Percentiles rank a stretch among this genome's conserved stretches.
Conservation (phyloP, 2,329 filamentous ascomycete genomes). For the Claviceps sp. region DNA sequence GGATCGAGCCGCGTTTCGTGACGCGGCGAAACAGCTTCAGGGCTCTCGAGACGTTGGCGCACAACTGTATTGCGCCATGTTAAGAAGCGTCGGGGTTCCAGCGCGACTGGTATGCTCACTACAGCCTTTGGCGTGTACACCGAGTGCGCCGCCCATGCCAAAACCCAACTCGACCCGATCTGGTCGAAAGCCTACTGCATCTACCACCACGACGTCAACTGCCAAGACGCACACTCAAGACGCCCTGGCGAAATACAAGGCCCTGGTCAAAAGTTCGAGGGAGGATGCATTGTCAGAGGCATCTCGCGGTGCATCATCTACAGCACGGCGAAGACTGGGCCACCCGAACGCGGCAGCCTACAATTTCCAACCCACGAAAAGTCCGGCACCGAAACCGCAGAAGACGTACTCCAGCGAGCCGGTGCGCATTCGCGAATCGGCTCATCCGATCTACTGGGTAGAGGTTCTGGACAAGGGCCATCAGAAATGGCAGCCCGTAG, state of each 20-base stretch:
- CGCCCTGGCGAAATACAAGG: conserved; percentile 15
- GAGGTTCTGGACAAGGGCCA: conserved; percentile 77
- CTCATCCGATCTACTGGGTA: conserved; percentile 84
- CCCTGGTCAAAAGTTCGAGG: conserved; percentile 26
- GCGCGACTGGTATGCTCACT: conserved; percentile 80
- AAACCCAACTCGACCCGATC: conserved; percentile 22
- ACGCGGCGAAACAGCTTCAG: conserved; percentile 52
- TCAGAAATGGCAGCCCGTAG: conserved; percentile 84
- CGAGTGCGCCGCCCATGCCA: conserved; percentile 34
- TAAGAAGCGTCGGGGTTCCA: conserved; percentile 71
- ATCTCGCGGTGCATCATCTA: conserved; percentile 15
- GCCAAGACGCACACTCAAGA: conserved; percentile 19
- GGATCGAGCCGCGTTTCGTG: conserved; percentile 60
- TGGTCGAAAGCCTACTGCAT: conserved; percentile 12
- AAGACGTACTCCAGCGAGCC: conserved; percentile 18
- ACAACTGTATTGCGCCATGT: conserved; percentile 77
- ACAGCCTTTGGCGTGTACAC: conserved; percentile 62
- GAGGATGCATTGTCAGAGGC: conserved; percentile 13
- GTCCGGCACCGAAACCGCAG: conserved; percentile 22
- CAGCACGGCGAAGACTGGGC: conserved; percentile 35
- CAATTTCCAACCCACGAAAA: conserved; percentile 27
- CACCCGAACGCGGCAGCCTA: conserved; percentile 42
- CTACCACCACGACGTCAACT: conserved; percentile 8
- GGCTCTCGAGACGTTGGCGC: conserved; percentile 85
- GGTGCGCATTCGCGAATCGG: conserved; percentile 49